Conservation (phyloP, 2,329 filamentous ascomycete species). For the Pseudocercospora musae region DNA sequence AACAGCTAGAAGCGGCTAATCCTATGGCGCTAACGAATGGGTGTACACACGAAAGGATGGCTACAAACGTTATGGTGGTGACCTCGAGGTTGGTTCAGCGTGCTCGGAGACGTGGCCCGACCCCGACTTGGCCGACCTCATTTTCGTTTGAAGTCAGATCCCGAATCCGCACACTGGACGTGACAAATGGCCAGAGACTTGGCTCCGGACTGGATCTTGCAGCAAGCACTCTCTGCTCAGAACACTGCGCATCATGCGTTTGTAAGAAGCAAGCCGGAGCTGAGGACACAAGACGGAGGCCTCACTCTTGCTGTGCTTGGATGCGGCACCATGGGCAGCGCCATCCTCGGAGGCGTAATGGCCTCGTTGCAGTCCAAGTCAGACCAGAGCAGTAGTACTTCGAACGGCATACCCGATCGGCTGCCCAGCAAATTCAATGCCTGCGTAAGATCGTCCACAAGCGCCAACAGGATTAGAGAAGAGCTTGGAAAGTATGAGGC, state of each 20-base stretch:
- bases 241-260: slow-evolving; percentile 25
- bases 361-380: slow-evolving; percentile 57
- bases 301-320: slow-evolving; percentile 78
- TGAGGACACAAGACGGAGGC: slow-evolving; percentile 27
- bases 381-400: slow-evolving; percentile 25
- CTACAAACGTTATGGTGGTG: no score
- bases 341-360: slow-evolving; percentile 78
- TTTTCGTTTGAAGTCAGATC: no score
- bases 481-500: slow-evolving; percentile 63
- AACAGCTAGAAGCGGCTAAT: no score
- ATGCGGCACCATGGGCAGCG: slow-evolving; percentile 85
- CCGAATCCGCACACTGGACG: neutral
- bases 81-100: no score
- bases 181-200: slow-evolving; percentile 24
- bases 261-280: slow-evolving; percentile 21
- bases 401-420: slow-evolving; percentile 35
- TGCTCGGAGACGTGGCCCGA: no score
- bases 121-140: no score
- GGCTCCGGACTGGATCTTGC: slow-evolving; percentile 32
- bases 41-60: no score
- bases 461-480: slow-evolving; percentile 64
- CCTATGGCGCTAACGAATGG: no score
- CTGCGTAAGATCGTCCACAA: slow-evolving; percentile 67
- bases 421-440: slow-evolving; percentile 76
- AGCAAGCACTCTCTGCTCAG: slow-evolving; percentile 30